Evolutionary conservation across 768 basidiomycete species (phyloP), one percentile per base, ranked within the genome.

Genomic region (Neoboletus subvelutipes): DNA sequence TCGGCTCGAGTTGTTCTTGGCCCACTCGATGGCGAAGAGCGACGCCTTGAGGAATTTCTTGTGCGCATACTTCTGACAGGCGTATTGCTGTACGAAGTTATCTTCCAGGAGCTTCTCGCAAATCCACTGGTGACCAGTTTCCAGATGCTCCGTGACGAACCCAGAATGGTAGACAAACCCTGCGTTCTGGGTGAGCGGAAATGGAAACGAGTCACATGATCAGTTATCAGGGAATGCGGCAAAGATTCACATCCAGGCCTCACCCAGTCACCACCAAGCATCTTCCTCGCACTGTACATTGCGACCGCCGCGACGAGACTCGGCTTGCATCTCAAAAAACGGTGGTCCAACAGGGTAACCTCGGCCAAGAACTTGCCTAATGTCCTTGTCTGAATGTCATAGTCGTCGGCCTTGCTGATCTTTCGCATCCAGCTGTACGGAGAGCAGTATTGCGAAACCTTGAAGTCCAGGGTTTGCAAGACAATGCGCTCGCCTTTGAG

Each of bases 361-460:
- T 99, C 97, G 60, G 93, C 94, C 70, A 98, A 75, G 80, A 98
- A 98, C 76, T 99, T 99, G 82, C 93, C 90, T 47, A 99, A 77
- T 28, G 97, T 99, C 59, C 97, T 81, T 15, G 97, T 99, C 71
- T 98, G 96, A 68, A 98, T 87, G 69, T 98, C 94, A 72, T 98
- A 99, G 73, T 96, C 92, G 76, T 99, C 97, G 36, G 97, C 96
- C 73, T 94, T 97, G 82, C 92, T 95, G 71, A 99, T 98, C 67
- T 88, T 89, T 57, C 97, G 85, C 82, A 98, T 94, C 96, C 97
- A 98, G 71, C 91, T 94, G 78, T 98, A 98, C 4, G 97, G 97
- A 50, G 95, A 97, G 77, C 97, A 98, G 75, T 99, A 99, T 58
- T 94, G 88, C 57, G 95, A 98, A 74, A 99, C 72, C 73, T 88